Evolutionary conservation across 176 grass and related monocot species (phyloP), one percentile per base, ranked within the genome.

Genomic region (Calamus simplicifolius): DNA sequence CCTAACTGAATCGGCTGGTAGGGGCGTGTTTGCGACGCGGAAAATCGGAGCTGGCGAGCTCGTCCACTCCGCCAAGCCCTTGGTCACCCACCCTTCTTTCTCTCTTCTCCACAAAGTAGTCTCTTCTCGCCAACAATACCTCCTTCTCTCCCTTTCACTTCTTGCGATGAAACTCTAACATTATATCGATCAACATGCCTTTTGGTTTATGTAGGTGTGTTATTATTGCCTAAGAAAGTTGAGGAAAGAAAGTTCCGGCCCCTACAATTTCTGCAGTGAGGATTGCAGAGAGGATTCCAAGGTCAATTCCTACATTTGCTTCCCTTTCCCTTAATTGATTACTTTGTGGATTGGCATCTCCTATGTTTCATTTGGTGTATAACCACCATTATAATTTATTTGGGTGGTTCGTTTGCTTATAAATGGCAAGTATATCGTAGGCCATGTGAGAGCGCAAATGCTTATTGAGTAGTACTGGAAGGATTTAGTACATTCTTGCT

Each of bases 21-120:
- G 83, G 38, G 86, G 92, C 27, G 78, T 96, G 48, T 88, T 96
- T 58, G 91, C 91, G 49, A 77, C 80, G 17, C 80, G 91, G 3
- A 19, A 66, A 16, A 71, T 90, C 49, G 50, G 69, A 35, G 18
- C 57, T 26, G 87, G 83, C 3, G 83, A 96, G 68, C 73, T 68
- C 18, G 77, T 96, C 51, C 92, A 96, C 80, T 75, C 92, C 16
- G 80, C 87, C 6, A 66, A 82, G 74, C 80, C 92, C 63, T 69
- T 96, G 26, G 38, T 90, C 19, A 65, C 72, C n/a, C 77, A 82
- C 61, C 80, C 92, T 0, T 77, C 87, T 19, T 69, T 57, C 16
- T 77, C 92, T n/a, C 69, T 71, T 50, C 53, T 78, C 67, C 69
- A 69, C n/a, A 72, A 90, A 71, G 91, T 96, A 72, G 19, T 43